Evolutionary conservation across 2,329 filamentous ascomycete species (phyloP), one percentile per base, ranked within the genome.

Genomic region (Colletotrichum tofieldiae): DNA sequence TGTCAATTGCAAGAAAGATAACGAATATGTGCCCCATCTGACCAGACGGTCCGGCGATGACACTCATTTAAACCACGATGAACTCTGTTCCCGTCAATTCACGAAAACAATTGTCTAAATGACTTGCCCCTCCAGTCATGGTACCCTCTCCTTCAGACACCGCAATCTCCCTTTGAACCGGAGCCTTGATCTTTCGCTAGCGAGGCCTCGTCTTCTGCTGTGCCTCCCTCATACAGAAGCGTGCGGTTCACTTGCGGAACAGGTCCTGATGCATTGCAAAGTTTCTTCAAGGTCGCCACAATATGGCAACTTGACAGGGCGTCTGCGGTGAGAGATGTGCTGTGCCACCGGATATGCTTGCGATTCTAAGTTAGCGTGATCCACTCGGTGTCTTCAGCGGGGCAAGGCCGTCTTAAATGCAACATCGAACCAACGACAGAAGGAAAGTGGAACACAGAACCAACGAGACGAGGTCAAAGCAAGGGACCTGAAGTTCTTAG

Each of bases 391-490:
- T 56, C 29, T 56, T 56, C 47, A 23, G 47, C 23, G 18, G 47
- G 47, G n/a, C 47, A 8, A 23, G 54, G 54, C 29, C 16, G 20
- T 56, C 14, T 56, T 56, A 9, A 56, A 56, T 37, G 54, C 16
- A 56, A 56, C 32, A 18, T 56, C 54, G 54, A 56, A 56, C 54
- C 54, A 56, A 56, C 54, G 32, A 37, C 16, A 56, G 1, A 39
- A 23, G 5, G 47, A 51, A 51, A 51, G 20, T 51, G 47, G 47
- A 51, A 51, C 47, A 23, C 47, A 51, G 47, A 51, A 51, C 47
- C 47, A 51, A 51, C 47, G 26, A 11, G 2, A 26, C n/a, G 47
- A 51, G 47, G 47, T 43, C 14, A 43, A 43, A 43, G 41, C 4
- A 43, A 43, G 41, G 18, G 14, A 14, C 41, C 41, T 43, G 41